Percentiles rank a stretch among this genome's conserved stretches.
Conservation (phyloP, 306 rosid genomes). For the Ochetophila trinervis region DNA sequence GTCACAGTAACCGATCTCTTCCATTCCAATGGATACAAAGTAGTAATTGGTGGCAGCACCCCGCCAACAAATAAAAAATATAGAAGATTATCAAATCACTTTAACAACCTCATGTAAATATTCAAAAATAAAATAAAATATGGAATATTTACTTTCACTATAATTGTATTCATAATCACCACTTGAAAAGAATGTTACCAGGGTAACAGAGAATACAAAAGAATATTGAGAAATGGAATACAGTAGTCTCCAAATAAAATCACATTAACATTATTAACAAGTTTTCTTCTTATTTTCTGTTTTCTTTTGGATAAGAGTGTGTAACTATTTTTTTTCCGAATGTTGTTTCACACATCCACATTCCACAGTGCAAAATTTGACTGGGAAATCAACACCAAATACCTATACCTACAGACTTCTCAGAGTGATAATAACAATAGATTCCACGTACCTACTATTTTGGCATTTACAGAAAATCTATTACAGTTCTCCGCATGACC, state of each 20-base stretch:
- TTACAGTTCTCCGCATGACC: conserved; percentile 35
- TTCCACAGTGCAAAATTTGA: no score
- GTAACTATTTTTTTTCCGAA: no score
- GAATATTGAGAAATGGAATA: neutral
- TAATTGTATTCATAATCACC: neutral
- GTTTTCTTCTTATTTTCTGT: no score
- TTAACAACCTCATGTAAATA: neutral
- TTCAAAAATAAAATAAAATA: neutral
- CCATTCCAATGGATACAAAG: no score
- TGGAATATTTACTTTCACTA: neutral
- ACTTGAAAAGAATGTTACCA: neutral
- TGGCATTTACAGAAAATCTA: conserved; percentile 29
- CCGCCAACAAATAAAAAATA: no score
- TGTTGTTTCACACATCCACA: no score
- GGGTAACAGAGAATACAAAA: neutral
- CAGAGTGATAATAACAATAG: conserved; percentile 4
- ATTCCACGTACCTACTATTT: conserved; percentile 21
- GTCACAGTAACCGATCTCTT: no score
- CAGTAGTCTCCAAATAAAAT: neutral
- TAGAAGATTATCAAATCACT: neutral
- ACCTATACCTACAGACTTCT: conserved; percentile 11
- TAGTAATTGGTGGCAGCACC: no score
- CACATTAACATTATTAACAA: no score
- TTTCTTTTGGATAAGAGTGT: no score
- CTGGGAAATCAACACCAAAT: neutral